Conservation (phyloP, 805 yeast species). For the Priceomyces fermenticarens region DNA sequence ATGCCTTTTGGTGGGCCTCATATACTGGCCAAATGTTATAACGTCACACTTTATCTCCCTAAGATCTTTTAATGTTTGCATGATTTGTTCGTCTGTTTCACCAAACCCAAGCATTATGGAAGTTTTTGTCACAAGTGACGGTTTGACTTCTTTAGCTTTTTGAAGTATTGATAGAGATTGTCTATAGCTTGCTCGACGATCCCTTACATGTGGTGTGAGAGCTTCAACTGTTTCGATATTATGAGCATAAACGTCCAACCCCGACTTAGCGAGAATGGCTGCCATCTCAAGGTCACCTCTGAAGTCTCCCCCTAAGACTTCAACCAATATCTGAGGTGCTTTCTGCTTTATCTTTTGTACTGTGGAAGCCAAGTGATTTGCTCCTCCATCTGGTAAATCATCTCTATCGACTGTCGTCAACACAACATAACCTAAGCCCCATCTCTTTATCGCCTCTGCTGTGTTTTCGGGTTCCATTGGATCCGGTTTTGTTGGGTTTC, state of each 20-base stretch:
- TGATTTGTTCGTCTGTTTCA: constrained; percentile 86
- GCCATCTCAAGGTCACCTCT: constrained; percentile 85
- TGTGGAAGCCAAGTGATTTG: constrained; percentile 85
- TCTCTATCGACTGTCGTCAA: constrained; percentile 97
- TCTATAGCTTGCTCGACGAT: constrained; percentile 91
- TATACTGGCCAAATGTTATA: constrained; percentile 97
- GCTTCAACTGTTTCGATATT: constrained; percentile 95
- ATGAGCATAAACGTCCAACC: constrained; percentile 95
- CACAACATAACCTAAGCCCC: constrained; percentile 98
- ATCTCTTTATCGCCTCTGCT: constrained; percentile 92
- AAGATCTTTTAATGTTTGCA: constrained; percentile 71
- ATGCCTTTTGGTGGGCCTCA: constrained; percentile 98
- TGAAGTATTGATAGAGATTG: constrained; percentile 78
- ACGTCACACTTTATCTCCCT: constrained; percentile 82
- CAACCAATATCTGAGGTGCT: constrained; percentile 89
- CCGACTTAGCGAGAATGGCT: constrained; percentile 74
- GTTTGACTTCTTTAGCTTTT: constrained; percentile 76
- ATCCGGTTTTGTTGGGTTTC: constrained; percentile 85
- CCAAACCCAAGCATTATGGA: constrained; percentile 97
- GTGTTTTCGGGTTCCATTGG: constrained; percentile 97
- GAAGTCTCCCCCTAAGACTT: constrained; percentile 93
- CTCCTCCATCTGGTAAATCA: constrained; percentile 90
- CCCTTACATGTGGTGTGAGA: constrained; percentile 91
- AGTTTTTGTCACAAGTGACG: constrained; percentile 82
- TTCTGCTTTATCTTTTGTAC: constrained; percentile 79